Evolutionary conservation across 768 basidiomycete species (phyloP), one percentile per base, ranked within the genome.

Genomic region (Hortiboletus campestris): DNA sequence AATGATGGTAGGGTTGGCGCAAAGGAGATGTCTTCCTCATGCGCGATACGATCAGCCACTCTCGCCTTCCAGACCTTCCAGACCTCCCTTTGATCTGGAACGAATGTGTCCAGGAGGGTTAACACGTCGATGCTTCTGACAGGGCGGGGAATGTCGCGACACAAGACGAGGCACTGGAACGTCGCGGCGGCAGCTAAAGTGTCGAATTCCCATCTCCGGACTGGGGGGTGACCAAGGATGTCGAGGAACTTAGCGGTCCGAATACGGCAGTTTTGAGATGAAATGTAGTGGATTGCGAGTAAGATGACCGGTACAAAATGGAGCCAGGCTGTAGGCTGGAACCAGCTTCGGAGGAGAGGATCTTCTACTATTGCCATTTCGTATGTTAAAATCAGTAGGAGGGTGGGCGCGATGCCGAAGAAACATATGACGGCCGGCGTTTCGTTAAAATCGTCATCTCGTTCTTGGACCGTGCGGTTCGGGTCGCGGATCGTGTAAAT

Each of bases 101-200:
- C 20, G 31, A 53, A 34, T 2, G 39, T 49, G 47, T 57, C 51
- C 25, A 60, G 44, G 2, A 56, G 25, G 16, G 42, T 11, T 9
- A 35, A 35, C 1, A 57, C 28, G 12, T 53, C 44, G 20, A 60
- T 34, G 22, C 6, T 13, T 41, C 22, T 46, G 32, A 57, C 17
- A 10, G 51, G 59, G 4, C 47, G 55, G 14, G 47, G 44, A 41
- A 49, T 19, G 3, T 28, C 35, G 13, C 35, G 51, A 31, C 57
- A 58, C 11, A 45, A 20, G 4, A 58, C 47, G 5, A 58, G 46
- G 35, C 42, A 57, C 20, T 49, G 51, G 41, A 53, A 59, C 7
- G 57, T 59, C 19, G 49, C 46, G 25, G 49, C 50, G 6, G 49
- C 40, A 14, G 53, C 54, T 16, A 39, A 16, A 4, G 50, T 56